Conservation (phyloP, 140 eudicot genomes). For the Oenanthe javanica region DNA sequence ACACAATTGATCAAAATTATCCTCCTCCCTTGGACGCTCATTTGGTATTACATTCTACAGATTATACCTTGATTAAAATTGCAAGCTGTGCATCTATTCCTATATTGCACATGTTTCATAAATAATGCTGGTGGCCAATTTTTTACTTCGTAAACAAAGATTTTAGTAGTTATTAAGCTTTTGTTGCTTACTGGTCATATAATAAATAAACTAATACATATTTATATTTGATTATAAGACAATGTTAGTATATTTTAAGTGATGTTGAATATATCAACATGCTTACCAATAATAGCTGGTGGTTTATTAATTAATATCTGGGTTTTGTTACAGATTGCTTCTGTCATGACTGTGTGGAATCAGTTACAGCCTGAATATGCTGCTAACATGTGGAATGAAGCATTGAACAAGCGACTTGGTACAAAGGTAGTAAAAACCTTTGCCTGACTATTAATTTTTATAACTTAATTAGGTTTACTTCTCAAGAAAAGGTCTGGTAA, state of each 20-base stretch:
- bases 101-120: background rate
- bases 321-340: conserved; percentile 65
- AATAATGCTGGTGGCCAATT: background rate
- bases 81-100: background rate
- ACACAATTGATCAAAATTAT: conserved; percentile 67
- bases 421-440: conserved; percentile 30
- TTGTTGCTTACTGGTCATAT: background rate
- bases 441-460: background rate
- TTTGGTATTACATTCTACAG: conserved; percentile 42
- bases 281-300: background rate
- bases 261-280: background rate
- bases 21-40: conserved; percentile 93
- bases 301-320: conserved; percentile 8
- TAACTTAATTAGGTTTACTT: background rate
- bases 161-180: background rate
- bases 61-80: background rate
- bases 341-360: conserved; percentile 80
- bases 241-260: background rate
- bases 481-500: background rate
- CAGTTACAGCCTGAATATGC: conserved; percentile 89
- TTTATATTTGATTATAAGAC: background rate
- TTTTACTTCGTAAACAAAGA: background rate
- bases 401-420: conserved; percentile 86
- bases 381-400: conserved; percentile 91
- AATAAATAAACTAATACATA: background rate